Evolutionary conservation across 495 filamentous ascomycete species (phyloP), one percentile per base, ranked within the genome.

Genomic region (Talaromyces borbonicus): DNA sequence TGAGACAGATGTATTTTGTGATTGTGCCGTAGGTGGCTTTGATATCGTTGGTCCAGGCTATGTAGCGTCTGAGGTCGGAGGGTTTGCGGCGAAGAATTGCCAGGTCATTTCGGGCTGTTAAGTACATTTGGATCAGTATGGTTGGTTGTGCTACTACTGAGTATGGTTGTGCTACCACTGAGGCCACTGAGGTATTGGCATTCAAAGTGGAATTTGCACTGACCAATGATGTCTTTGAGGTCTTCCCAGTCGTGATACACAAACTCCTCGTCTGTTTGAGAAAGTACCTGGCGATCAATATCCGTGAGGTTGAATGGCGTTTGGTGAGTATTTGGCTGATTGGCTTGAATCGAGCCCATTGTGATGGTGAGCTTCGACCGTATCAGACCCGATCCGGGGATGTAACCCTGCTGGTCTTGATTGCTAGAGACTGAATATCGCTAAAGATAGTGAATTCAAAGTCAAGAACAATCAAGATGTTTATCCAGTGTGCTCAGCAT

Each of bases 1-100:
- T 67, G 49, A 75, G 67, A 31, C 86, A 69, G 49, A 97, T 73
- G 56, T 81, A 95, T 54, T 81, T 79, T 32, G 79, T 85, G 48
- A 89, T 84, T 49, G 72, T 74, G 48, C 87, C 87, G 61, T 92
- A 94, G 46, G 79, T 53, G 24, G 68, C 63, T 50, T 85, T 87
- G 41, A 73, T 85, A 37, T 79, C 63, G 45, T 72, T 65, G 7
- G 78, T 79, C 89, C 89, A 95, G 43, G 75, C 61, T 43, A 92
- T 80, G 62, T 97, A 97, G 38, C 84, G 83, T 56, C 78, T 72
- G 8, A 95, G 74, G 57, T 92, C 85, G 49, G 83, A 87, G 24
- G 90, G 90, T 60, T 79, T 81, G 48, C 90, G 78, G 62, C 85
- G 85, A 24, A 97, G 73, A 9, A 80, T 71, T 22, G 71, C 75